Evolutionary conservation across 2,329 filamentous ascomycete species (phyloP).

Genomic region (Fusarium domesticum): DNA sequence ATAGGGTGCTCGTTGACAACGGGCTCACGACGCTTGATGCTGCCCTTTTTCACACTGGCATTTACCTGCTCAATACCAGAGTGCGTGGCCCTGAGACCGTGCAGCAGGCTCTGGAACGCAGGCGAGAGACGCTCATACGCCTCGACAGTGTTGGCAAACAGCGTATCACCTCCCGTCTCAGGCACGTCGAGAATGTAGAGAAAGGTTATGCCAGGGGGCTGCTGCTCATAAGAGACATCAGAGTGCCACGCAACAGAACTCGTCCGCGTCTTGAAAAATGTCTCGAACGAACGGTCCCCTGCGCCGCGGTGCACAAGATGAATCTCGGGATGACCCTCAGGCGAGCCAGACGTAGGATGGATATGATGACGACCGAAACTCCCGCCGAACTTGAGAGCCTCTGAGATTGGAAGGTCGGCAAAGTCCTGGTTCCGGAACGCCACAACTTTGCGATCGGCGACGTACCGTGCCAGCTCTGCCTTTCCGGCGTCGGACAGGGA

Average conservation of each 20-base stretch:
- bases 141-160: constrained; percentile 75
- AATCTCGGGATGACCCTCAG: constrained; percentile 69
- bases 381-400: constrained; percentile 65
- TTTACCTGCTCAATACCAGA: constrained; percentile 79
- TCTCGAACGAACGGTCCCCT: constrained; percentile 45
- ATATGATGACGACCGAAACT: constrained; percentile 83
- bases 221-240: constrained; percentile 82
- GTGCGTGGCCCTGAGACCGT: constrained; percentile 77
- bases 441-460: constrained; percentile 75
- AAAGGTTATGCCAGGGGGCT: constrained; percentile 88
- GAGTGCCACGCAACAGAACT: constrained; percentile 87
- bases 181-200: constrained; percentile 84
- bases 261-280: constrained; percentile 65
- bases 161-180: constrained; percentile 75
- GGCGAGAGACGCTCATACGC: constrained; percentile 80
- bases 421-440: constrained; percentile 76
- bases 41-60: constrained; percentile 61
- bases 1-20: constrained; percentile 73
- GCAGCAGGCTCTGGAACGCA: constrained; percentile 73
- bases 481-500: constrained; percentile 65
- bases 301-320: constrained; percentile 75
- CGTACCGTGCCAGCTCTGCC: constrained; percentile 72
- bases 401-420: constrained; percentile 64
- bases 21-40: constrained; percentile 72
- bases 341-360: constrained; percentile 74